Percentiles rank a stretch among this genome's conserved stretches.
These are phyloP conservation scores for Emergomyces africanus DNA, from an alignment of 2,329 filamentous ascomycete genomes.

Conservation along the genomic window DNA sequence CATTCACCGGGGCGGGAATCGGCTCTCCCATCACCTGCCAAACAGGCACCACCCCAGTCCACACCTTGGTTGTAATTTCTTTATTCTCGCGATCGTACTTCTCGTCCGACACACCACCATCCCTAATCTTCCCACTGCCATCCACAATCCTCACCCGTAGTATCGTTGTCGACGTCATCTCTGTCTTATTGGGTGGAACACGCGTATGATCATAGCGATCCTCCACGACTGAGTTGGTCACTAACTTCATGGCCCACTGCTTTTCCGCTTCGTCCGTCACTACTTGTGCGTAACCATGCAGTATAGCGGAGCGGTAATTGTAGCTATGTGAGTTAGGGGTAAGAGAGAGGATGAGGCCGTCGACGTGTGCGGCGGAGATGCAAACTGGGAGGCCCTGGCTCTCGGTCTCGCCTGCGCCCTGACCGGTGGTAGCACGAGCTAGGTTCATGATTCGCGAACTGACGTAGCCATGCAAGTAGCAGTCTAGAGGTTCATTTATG, in stretches of 20 bases:
- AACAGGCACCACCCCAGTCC: conserved; percentile 53
- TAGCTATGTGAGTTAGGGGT: conserved; percentile 72
- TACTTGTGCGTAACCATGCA: conserved; percentile 60
- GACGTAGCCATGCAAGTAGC: conserved; percentile 78
- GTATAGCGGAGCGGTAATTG: conserved; percentile 70
- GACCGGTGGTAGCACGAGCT: conserved; percentile 27
- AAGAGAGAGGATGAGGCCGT: conserved; percentile 67
- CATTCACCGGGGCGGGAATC: conserved; percentile 47
- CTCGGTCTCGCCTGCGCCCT: conserved; percentile 8
- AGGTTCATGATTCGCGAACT: conserved; percentile 64
- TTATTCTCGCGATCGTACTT: conserved; percentile 38
- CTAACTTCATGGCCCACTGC: conserved; percentile 62
- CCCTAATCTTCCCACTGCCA: conserved; percentile 63
- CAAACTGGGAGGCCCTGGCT: conserved; percentile 54
- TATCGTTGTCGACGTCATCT: conserved; percentile 64
- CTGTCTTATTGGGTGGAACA: conserved; percentile 56
- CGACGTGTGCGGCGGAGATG: conserved; percentile 59
- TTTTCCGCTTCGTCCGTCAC: conserved; percentile 60
- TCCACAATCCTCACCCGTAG: conserved; percentile 54
- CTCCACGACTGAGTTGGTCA: conserved; percentile 62
- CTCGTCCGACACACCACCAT: conserved; percentile 51
- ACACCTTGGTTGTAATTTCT: conserved; percentile 39
- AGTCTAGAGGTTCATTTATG: conserved; percentile 51
- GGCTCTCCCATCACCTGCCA: conserved; percentile 53
- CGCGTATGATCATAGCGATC: conserved; percentile 57